phyloP scores from a whole-genome alignment of 352 stramenopile species.

The Blastocystis sp. region DNA sequence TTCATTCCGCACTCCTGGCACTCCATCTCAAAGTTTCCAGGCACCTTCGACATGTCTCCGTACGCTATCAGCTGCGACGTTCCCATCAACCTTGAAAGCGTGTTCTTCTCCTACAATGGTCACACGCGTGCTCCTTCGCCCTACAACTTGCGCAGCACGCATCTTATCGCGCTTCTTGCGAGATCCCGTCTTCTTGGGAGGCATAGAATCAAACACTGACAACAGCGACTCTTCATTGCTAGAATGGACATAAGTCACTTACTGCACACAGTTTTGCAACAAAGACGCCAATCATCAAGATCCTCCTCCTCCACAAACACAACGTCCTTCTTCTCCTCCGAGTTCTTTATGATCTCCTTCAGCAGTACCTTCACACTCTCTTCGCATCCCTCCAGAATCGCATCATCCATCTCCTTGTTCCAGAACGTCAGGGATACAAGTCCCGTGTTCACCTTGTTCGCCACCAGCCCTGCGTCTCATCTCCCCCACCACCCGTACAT shows the following conservation, averaged over 20 bases:
- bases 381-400: not conserved
- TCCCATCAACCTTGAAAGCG: slow-evolving; percentile 33
- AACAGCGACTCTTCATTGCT: too few species aligned
- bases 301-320: slow-evolving; percentile 8
- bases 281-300: not conserved
- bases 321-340: not conserved
- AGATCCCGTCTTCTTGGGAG: slow-evolving; percentile 51
- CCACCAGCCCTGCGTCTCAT: not conserved
- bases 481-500: not conserved
- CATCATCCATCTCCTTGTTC: not conserved
- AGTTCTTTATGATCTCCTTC: not conserved
- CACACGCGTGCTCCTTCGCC: not conserved
- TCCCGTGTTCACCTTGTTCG: not conserved
- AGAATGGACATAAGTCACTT: too few species aligned
- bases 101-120: slow-evolving; percentile 51
- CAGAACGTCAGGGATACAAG: not conserved
- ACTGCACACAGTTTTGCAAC: not conserved
- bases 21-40: slow-evolving; percentile 67
- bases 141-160: slow-evolving; percentile 52
- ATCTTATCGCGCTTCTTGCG: slow-evolving; percentile 65
- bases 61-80: slow-evolving; percentile 54
- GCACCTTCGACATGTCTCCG: slow-evolving; percentile 66
- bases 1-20: slow-evolving; percentile 68
- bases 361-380: not conserved
- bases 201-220: not conserved